Evolutionary conservation across 2,329 filamentous ascomycete species (phyloP), one percentile per base, ranked within the genome.

Genomic region (Ustulina deusta): DNA sequence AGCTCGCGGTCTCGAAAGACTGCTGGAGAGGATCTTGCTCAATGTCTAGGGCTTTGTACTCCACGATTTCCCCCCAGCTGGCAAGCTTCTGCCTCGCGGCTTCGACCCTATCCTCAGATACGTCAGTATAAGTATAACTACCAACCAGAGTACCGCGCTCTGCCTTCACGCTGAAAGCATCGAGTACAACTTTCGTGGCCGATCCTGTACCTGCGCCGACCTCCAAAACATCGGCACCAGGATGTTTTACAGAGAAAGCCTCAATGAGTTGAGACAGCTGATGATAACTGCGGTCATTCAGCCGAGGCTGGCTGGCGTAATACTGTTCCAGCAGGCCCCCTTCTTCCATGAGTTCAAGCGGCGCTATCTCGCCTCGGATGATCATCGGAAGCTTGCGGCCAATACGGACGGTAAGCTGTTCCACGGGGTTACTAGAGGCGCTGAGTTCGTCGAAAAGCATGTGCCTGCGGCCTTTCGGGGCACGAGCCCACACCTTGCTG

Each of bases 41-140:
- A n/a, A 71, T 63, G 48, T 71, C 61, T 0, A 71, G 49, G 6
- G 36, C 49, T 29, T 49, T 40, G 20, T 65, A 71, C n/a, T 59
- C 55, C 38, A 71, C 42, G 7, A 65, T 38, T 2, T 20, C 44
- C 15, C 7, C 36, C 68, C 68, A 69, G 1, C 34, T 36, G 1
- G 61, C 51, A 2, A 67, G 48, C 29, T 62, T 61, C n/a, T 58
- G 11, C n/a, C 38, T 29, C 17, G 52, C 52, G 7, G 32, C 42
- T 13, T 46, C 27, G 32, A 58, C 59, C 46, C 58, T 46, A 15
- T 55, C 64, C 0, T 54, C 38, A 0, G 61, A 61, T 3, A 68
- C n/a, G 7, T 70, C 68, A 2, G 68, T 70, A 17, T 56, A 69
- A 9, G 48, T 57, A 10, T 63, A 69, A 44, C 54, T 52, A 27